phyloP scores from a whole-genome alignment of 2,329 filamentous ascomycete species.

The Diaporthe eres region DNA sequence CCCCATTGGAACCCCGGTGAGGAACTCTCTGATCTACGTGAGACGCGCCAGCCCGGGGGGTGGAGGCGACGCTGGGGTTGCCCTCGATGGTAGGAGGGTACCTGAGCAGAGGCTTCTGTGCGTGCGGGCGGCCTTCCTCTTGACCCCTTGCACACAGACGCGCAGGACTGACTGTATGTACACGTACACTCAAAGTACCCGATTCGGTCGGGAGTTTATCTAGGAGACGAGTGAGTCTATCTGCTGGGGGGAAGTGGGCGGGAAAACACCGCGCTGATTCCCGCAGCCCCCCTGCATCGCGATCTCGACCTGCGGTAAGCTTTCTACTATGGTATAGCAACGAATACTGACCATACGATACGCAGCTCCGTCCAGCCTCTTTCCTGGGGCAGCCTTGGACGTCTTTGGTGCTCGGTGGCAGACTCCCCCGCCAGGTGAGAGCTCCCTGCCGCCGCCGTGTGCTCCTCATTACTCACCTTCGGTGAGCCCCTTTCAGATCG shows the following conservation, averaged over 20 bases:
- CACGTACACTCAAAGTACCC: neutral
- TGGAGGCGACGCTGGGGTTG: neutral
- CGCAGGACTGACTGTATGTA: neutral
- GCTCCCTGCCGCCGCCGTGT: neutral
- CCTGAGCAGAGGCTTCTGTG: neutral
- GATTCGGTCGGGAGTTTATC: conserved; percentile 27
- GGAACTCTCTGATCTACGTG: conserved; percentile 16
- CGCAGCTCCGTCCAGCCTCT: neutral
- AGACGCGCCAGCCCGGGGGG: conserved; percentile 15
- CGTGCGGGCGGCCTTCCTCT: neutral
- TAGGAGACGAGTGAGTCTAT: conserved; percentile 22
- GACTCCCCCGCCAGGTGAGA: neutral
- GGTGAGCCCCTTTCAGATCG: neutral
- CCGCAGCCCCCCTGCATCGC: neutral
- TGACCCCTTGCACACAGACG: neutral
- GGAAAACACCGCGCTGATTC: neutral
- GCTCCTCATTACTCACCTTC: neutral
- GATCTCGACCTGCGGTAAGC: neutral
- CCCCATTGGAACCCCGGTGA: neutral
- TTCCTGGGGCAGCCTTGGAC: neutral
- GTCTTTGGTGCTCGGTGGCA: neutral
- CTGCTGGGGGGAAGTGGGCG: neutral
- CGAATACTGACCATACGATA: neutral
- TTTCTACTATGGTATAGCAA: neutral
- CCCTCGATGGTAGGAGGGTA: neutral